Base-by-base conservation (phyloP, 2,329 filamentous ascomycete species). In the Graphilbum fragrans region DNA sequence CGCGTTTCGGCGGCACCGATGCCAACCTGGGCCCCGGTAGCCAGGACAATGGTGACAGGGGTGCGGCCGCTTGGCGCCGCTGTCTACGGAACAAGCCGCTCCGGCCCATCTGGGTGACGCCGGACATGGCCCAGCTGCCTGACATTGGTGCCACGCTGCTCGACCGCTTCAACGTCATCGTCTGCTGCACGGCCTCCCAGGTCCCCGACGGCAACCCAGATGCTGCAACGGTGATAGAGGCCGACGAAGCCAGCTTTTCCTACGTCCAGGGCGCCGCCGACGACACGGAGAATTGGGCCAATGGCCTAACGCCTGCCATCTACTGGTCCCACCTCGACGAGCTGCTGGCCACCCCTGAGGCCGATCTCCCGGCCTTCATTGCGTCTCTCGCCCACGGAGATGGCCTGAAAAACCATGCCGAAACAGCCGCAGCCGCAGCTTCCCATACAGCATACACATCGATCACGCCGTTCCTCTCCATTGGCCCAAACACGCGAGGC, bases 191-290 rank as follows among this genome's bases (percentile, higher is more conserved):
- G 1, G 82, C 86, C 12, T 94, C 86, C 2, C 71, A 82, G 16
- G 78, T 87, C 1, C 63, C 64, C 2, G 82, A 78, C 12, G 77
- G 74, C 3, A 85, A 90, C 56, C 8, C 29, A 10, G 29, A 27
- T 12, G 23, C 7, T 67, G 74, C 50, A 75, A 75, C 22, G 78
- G 25, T 23, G 41, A 36, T 16, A 82, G 88, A 95, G 60, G 88
- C 90, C 38, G 88, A 87, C 1, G 88, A 82, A 2, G 90, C 96
- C 58, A 92, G 96, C 56, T 25, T n/a, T 9, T 10, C n/a, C 27
- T 98, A 98, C 55, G 82, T 98, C 45, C 92, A 96, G 61, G 92
- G 92, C 39, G 90, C 90, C 1, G 92, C 83, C 2, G 92, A 98
- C 58, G 92, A 98, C 57, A 86, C 83, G 12, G 92, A 98, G 65